Conservation (phyloP, 345 rosid species). For the Corchorus capsularis region DNA sequence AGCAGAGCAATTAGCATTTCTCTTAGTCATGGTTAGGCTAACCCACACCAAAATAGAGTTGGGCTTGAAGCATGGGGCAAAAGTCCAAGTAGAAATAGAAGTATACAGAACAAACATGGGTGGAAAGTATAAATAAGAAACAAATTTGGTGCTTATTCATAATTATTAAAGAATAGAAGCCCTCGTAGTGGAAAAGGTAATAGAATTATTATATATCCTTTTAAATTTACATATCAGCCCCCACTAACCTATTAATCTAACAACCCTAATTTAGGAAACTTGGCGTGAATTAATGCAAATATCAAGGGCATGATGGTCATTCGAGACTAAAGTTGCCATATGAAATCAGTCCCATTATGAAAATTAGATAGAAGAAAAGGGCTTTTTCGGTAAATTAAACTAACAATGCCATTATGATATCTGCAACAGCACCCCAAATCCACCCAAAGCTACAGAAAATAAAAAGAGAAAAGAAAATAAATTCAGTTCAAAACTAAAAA, state of each 20-base stretch:
- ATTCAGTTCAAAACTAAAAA: neutral
- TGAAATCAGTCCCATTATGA: neutral
- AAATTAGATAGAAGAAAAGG: conserved; percentile 24
- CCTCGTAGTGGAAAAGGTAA: neutral
- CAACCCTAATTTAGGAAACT: neutral
- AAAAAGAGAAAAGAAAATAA: neutral
- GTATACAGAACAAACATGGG: neutral
- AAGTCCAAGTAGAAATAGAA: neutral
- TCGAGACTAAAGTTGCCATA: neutral
- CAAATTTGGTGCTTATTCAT: neutral
- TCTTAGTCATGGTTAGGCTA: neutral
- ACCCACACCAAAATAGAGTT: neutral
- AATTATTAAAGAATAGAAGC: neutral
- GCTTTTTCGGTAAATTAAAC: conserved; percentile 23
- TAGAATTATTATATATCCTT: neutral
- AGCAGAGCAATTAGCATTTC: neutral
- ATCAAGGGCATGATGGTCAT: neutral
- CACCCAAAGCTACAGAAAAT: conserved; percentile 22
- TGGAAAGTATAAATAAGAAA: neutral
- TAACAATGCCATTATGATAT: conserved; percentile 29
- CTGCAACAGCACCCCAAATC: conserved; percentile 36
- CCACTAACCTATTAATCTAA: neutral
- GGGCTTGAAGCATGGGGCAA: neutral
- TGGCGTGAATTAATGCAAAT: neutral
- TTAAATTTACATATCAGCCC: neutral